Evolutionary conservation across 2,329 filamentous ascomycete species (phyloP), one percentile per base, ranked within the genome.

Genomic region (Canariomyces notabilis): DNA sequence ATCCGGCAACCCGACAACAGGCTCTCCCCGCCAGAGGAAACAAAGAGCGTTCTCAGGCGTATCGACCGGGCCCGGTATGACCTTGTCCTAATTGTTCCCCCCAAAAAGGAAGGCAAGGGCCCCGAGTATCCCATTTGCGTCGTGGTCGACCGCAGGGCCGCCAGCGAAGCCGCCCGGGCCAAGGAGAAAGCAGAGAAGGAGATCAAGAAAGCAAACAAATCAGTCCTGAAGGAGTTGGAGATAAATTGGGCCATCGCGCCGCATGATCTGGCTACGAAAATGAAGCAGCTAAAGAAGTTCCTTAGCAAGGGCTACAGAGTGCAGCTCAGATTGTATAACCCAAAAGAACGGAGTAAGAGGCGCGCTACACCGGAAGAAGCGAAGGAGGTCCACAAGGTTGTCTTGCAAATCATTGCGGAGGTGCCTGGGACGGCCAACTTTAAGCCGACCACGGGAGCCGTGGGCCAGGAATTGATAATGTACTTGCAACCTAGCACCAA

Each of bases 201-300:
- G 40, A 55, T 64, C 34, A 66, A 72, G 50, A 70, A 67, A 53
- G 68, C 69, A 51, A 65, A 67, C 57, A 70, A 61, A 54, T 59
- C 68, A 29, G 73, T 71, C 54, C 61, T 66, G 14, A 96, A 96
- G 69, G 83, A 84, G 61, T 65, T 96, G n/a, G 90, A 96, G 68
- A 58, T 97, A 57, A 91, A 89, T 64, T 97, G 90, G 90, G 82
- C 84, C 26, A 94, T 95, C 59, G 82, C 82, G 50, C 61, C 66
- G 11, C 78, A 91, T 61, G 90, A 96, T 69, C 64, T 95, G 42
- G 68, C 68, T n/a, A 83, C 87, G 63, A 79, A 83, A 61, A 63
- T 93, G 64, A 77, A 77, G 59, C 79, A 81, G 67, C 64, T 91
- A 58, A 67, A 67, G 51, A 73, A 69, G 44, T 95, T 95, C 61